These are phyloP conservation scores for Leccinum aurantiacum DNA, from an alignment of 768 basidiomycete genomes.

Conservation along the genomic window DNA sequence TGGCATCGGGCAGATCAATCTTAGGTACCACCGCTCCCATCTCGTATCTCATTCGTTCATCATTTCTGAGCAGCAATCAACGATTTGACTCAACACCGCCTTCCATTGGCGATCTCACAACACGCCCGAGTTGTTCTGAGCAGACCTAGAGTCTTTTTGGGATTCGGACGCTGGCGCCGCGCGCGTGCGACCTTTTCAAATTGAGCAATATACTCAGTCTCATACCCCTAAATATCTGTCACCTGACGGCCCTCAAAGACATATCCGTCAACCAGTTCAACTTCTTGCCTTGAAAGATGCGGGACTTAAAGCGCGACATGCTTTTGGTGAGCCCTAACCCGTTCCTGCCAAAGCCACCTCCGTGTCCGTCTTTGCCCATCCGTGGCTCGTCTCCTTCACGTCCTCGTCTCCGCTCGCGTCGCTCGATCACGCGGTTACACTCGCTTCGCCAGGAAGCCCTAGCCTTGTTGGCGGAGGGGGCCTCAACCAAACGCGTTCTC, in stretches of 20 bases:
- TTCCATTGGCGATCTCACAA: slow-evolving; percentile 49
- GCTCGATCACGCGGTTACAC: too few species aligned
- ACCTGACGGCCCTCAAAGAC: slow-evolving; percentile 56
- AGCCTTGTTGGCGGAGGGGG: too few species aligned
- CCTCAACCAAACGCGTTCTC: too few species aligned
- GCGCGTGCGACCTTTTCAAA: slow-evolving; percentile 24
- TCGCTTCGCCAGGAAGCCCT: too few species aligned
- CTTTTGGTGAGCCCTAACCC: slow-evolving; percentile 60
- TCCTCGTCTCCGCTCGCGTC: too few species aligned
- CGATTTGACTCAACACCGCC: slow-evolving; percentile 50
- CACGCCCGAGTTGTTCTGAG: slow-evolving; percentile 37
- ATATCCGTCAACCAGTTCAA: slow-evolving; percentile 50
- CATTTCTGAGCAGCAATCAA: slow-evolving; percentile 30
- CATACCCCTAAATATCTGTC: slow-evolving; percentile 54
- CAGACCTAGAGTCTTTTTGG: slow-evolving; percentile 17
- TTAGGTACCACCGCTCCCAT: slow-evolving; percentile 45
- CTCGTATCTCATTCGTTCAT: slow-evolving; percentile 1
- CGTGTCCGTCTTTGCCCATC: too few species aligned
- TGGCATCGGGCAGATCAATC: slow-evolving; percentile 40
- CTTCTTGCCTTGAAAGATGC: slow-evolving; percentile 65
- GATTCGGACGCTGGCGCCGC: slow-evolving; percentile 30
- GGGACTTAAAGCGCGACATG: slow-evolving; percentile 38
- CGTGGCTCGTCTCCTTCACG: slow-evolving; percentile 10
- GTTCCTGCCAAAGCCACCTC: slow-evolving; percentile 41
- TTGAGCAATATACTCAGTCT: slow-evolving; percentile 45